These are phyloP conservation scores for Rhizopus microsporus DNA, from an alignment of 371 early-diverging fungal species.

Conservation along the genomic window DNA sequence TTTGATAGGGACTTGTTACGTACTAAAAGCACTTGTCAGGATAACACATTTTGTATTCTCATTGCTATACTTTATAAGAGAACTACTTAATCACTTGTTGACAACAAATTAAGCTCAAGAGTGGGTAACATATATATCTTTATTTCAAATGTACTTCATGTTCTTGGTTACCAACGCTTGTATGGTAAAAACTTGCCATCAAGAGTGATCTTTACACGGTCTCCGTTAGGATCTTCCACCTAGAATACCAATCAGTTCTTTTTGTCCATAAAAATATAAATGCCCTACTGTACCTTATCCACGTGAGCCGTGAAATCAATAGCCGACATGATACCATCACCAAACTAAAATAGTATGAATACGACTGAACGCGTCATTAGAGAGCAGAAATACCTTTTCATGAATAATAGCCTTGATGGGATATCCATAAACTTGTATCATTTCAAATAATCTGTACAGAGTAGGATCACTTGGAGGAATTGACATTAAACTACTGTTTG, in stretches of 20 bases:
- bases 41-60: no score
- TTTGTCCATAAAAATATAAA: background rate
- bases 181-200: conserved; percentile 63
- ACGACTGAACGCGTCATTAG: background rate
- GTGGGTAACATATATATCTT: no score
- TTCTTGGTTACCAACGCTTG: conserved; percentile 10
- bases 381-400: conserved; percentile 47
- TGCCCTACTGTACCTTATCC: conserved; percentile 48
- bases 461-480: conserved; percentile 57
- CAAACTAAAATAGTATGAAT: conserved; percentile 25
- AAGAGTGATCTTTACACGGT: conserved; percentile 53
- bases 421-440: conserved; percentile 56
- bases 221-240: conserved; percentile 50
- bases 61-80: no score
- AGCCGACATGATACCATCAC: conserved; percentile 70
- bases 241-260: conserved; percentile 11
- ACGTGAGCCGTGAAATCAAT: conserved; percentile 62
- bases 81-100: no score
- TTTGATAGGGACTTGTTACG: no score
- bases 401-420: conserved; percentile 56
- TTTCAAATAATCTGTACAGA: conserved; percentile 59
- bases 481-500: conserved; percentile 35
- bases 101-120: no score
- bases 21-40: no score
- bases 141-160: background rate